Evolutionary conservation across 371 early-diverging fungal species (phyloP).

Genomic region (Blakeslea trispora): DNA sequence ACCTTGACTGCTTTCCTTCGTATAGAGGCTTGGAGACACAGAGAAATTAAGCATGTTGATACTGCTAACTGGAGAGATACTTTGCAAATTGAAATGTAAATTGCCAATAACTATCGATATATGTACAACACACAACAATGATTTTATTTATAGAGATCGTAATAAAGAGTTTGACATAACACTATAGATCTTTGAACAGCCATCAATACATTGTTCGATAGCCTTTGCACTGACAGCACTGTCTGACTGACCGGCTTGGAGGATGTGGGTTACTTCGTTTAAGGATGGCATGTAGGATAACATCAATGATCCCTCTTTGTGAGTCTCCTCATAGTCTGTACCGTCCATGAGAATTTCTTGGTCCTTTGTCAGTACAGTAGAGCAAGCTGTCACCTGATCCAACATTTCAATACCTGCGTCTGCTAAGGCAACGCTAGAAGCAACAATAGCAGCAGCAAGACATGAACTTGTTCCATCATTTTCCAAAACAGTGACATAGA

Average conservation of each 20-base stretch:
- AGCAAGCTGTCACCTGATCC: conserved; percentile 85
- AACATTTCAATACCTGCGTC: conserved; percentile 96
- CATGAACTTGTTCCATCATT: conserved; percentile 80
- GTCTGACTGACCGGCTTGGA: conserved; percentile 80
- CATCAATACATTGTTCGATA: conserved; percentile 80
- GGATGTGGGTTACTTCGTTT: conserved; percentile 83
- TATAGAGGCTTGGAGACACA: conserved; percentile 46
- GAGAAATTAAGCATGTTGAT: conserved; percentile 46
- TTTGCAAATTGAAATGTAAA: conserved; percentile 5
- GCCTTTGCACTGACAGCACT: conserved; percentile 60
- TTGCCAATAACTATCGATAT: not conserved
- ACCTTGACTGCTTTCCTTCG: conserved; percentile 38
- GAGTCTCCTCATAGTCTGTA: conserved; percentile 71
- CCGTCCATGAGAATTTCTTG: conserved; percentile 69
- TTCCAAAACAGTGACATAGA: conserved; percentile 86
- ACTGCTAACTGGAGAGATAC: conserved; percentile 51
- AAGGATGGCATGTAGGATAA: conserved; percentile 89
- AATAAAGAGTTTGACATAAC: conserved; percentile 66
- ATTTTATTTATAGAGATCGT: conserved; percentile 30
- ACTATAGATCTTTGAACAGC: conserved; percentile 79
- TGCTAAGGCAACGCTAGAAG: conserved; percentile 85
- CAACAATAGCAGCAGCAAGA: conserved; percentile 85
- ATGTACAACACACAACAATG: not conserved
- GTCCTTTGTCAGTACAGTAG: conserved; percentile 58
- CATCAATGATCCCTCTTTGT: conserved; percentile 66